Evolutionary conservation across 2,329 filamentous ascomycete species (phyloP).

Genomic region (Verticillium zaregamsianum): DNA sequence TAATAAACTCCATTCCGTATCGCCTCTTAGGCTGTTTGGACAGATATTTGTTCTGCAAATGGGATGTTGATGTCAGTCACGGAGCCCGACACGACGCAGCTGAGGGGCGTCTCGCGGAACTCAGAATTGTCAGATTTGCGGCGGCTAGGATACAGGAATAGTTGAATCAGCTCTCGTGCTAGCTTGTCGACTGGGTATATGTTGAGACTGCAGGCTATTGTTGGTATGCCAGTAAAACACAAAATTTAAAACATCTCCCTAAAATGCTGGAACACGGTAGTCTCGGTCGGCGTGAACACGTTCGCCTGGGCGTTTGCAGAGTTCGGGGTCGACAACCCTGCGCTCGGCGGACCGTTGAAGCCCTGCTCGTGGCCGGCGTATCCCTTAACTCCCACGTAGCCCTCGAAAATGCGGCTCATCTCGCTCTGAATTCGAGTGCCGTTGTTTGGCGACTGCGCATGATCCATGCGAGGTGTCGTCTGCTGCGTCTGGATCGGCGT

Average conservation of each 20-base stretch:
- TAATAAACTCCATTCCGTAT: too few relatives aligned
- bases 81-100: too few relatives aligned
- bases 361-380: constrained; percentile 22
- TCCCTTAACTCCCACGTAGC: constrained; percentile 30
- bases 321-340: constrained; percentile 13
- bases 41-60: too few relatives aligned
- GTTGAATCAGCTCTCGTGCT: too few relatives aligned
- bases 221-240: background rate
- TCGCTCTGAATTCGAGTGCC: constrained; percentile 48
- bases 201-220: background rate
- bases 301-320: constrained; percentile 14
- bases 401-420: constrained; percentile 44
- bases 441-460: constrained; percentile 25
- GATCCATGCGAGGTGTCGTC: constrained; percentile 3
- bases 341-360: constrained; percentile 15
- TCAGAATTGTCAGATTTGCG: too few relatives aligned
- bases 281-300: constrained; percentile 20
- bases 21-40: too few relatives aligned
- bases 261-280: constrained; percentile 31
- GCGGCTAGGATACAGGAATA: too few relatives aligned
- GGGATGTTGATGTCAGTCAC: too few relatives aligned
- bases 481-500: constrained; percentile 10
- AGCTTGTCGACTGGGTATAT: background rate
- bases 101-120: too few relatives aligned
- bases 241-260: constrained; percentile 29